Evolutionary conservation across 148 eudicot species (phyloP).

Genomic region (Cornus florida): DNA sequence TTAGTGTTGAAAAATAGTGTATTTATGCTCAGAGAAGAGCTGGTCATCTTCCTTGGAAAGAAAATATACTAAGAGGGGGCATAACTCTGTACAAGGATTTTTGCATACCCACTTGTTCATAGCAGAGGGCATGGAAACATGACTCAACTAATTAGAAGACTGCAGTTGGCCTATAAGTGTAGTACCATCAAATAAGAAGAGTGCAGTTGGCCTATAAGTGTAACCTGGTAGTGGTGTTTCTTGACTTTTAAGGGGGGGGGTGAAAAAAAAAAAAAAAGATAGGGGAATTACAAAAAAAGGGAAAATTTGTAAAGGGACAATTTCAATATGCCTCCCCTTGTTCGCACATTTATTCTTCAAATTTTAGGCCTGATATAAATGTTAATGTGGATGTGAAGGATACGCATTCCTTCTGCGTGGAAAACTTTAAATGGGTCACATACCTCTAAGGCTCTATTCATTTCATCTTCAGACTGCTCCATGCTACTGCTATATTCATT

Average conservation of each 20-base stretch:
- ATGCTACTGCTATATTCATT: conserved; percentile 79
- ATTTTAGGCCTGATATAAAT: neutral
- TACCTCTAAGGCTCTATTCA: conserved; percentile 87
- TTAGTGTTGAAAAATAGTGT: neutral
- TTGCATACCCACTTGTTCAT: neutral
- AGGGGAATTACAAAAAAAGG: neutral
- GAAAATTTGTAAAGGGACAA: neutral
- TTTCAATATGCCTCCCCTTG: neutral
- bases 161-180: neutral
- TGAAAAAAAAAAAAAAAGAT: neutral
- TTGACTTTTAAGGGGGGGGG: neutral
- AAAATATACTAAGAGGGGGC: neutral
- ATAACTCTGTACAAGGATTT: neutral
- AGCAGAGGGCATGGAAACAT: neutral
- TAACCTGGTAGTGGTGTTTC: neutral
- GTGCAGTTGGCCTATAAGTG: neutral
- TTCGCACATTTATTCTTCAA: neutral
- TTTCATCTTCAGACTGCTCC: conserved; percentile 90
- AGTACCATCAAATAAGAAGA: neutral
- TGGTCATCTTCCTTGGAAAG: too few relatives aligned
- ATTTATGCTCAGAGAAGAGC: neutral
- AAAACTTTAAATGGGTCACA: conserved; percentile 12
- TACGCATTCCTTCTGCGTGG: neutral
- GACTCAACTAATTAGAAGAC: neutral
- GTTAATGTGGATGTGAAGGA: neutral